These are phyloP conservation scores for Fusarium sp. DNA, from an alignment of 2,329 filamentous ascomycete genomes.

Conservation along the genomic window DNA sequence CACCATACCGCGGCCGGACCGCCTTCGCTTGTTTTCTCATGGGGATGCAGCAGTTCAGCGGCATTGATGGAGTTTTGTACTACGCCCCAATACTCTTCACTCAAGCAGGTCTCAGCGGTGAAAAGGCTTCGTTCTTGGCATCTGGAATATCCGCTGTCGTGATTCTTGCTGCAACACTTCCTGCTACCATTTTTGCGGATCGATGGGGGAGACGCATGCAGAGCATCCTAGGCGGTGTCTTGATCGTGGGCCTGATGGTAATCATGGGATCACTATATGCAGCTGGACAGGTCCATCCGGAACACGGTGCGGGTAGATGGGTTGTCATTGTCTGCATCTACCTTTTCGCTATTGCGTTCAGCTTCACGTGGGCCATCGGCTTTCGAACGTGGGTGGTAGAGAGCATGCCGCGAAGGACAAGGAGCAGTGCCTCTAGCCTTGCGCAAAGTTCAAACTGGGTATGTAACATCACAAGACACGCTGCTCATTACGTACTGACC, in stretches of 20 bases:
- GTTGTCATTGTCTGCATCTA: conserved; percentile 66
- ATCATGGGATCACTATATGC: conserved; percentile 67
- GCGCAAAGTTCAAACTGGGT: conserved; percentile 68
- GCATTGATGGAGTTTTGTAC: conserved; percentile 73
- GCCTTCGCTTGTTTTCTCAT: conserved; percentile 69
- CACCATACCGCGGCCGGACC: conserved; percentile 60
- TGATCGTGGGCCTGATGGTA: conserved; percentile 65
- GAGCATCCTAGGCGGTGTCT: conserved; percentile 65
- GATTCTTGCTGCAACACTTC: conserved; percentile 67
- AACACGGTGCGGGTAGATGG: conserved; percentile 59
- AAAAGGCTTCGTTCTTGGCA: conserved; percentile 67
- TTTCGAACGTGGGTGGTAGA: conserved; percentile 68
- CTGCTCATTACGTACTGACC: not conserved
- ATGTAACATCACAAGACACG: not conserved
- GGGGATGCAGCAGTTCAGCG: conserved; percentile 70
- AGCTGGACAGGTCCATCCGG: conserved; percentile 54
- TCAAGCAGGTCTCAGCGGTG: conserved; percentile 68
- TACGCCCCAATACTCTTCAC: conserved; percentile 72
- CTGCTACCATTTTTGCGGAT: conserved; percentile 68
- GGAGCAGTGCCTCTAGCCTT: conserved; percentile 67
- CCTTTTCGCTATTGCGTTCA: conserved; percentile 61
- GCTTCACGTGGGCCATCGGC: conserved; percentile 65
- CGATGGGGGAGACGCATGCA: conserved; percentile 67
- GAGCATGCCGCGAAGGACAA: conserved; percentile 67
- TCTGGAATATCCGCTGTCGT: conserved; percentile 70